A percentile compares a stretch with the other conserved stretches of the same genome.
Conservation (phyloP, 345 rosid genomes). For the Eucalyptus pumila region DNA sequence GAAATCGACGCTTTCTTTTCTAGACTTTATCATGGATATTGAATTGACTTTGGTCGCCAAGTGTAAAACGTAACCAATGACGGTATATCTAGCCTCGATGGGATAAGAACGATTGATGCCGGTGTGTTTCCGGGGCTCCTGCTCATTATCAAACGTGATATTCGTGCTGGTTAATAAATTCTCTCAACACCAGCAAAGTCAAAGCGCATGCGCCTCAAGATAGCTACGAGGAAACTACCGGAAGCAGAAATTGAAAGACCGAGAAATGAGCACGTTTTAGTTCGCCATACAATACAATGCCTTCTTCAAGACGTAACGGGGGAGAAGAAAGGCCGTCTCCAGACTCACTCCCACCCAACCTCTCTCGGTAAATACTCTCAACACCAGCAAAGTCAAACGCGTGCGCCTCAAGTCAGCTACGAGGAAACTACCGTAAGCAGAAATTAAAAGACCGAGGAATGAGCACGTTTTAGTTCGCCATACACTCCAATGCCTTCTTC, state of each 20-base stretch:
- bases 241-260: background rate
- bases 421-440: background rate
- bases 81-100: background rate
- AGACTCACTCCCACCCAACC: background rate
- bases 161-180: background rate
- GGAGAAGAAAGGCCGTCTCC: background rate
- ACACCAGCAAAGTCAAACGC: background rate
- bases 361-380: background rate
- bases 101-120: background rate
- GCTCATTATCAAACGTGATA: background rate
- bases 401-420: background rate
- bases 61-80: background rate
- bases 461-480: background rate
- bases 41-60: background rate
- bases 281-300: background rate
- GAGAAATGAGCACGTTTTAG: background rate
- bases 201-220: background rate
- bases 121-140: background rate
- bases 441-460: background rate
- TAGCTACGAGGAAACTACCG: background rate
- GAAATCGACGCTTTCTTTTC: background rate
- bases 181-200: background rate
- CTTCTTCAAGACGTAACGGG: background rate
- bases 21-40: background rate
- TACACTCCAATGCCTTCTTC: background rate